Percentiles rank a stretch among this genome's conserved stretches.
These are phyloP conservation scores for Elsinoe fawcettii DNA, from an alignment of 2,329 filamentous ascomycete genomes.

Conservation along the genomic window DNA sequence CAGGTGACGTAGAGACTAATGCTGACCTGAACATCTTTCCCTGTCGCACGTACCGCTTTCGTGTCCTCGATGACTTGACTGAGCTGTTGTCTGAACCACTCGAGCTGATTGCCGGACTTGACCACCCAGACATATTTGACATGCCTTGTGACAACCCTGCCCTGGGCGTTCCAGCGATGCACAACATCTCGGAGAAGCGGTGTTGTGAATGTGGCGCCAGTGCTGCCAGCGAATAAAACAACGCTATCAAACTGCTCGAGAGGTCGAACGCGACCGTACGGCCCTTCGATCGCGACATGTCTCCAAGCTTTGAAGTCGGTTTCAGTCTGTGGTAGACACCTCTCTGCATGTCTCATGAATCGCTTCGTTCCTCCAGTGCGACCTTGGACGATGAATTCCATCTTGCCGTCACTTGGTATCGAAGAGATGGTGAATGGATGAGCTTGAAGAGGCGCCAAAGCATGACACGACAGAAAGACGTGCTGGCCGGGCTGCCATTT, in stretches of 20 bases:
- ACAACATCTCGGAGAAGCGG: conserved; percentile 52
- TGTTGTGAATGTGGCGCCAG: conserved; percentile 51
- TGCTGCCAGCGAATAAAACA: conserved; percentile 52
- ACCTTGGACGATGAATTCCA: conserved; percentile 51
- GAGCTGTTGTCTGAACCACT: conserved; percentile 48
- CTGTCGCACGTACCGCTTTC: conserved; percentile 30
- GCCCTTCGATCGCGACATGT: conserved; percentile 23
- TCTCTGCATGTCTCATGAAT: conserved; percentile 46
- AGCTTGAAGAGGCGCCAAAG: conserved; percentile 50
- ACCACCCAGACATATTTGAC: conserved; percentile 54
- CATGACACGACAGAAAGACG: conserved; percentile 52
- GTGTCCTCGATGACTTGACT: conserved; percentile 39
- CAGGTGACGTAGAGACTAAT: conserved; percentile 50
- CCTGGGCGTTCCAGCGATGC: conserved; percentile 27
- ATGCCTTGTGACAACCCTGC: conserved; percentile 37
- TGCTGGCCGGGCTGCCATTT: conserved; percentile 57
- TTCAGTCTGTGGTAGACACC: conserved; percentile 20
- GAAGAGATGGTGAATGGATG: conserved; percentile 59
- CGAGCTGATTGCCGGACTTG: conserved; percentile 45
- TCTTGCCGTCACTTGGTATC: conserved; percentile 46
- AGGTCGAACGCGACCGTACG: conserved; percentile 24
- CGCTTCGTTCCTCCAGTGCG: conserved; percentile 46
- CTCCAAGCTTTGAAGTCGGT: conserved; percentile 12
- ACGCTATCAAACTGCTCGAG: conserved; percentile 55
- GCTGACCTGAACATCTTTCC: conserved; percentile 39